Conservation (phyloP, 2,329 filamentous ascomycete species). For the Plenodomus tracheiphilus region DNA sequence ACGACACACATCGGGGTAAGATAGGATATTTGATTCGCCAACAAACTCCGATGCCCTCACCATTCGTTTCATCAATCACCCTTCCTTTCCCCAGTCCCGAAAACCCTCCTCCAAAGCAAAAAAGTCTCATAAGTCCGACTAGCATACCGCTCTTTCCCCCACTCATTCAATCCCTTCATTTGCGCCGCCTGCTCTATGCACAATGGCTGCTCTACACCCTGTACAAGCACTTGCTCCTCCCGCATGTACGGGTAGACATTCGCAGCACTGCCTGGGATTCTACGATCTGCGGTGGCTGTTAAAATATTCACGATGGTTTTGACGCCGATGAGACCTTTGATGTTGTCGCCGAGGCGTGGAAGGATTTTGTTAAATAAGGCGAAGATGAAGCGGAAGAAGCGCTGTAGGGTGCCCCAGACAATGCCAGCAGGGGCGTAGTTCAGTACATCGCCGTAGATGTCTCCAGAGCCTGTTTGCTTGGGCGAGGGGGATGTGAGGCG, state of each 20-base stretch:
- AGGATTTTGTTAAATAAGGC: constrained; percentile 22
- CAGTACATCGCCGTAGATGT: constrained; percentile 37
- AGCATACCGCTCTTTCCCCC: constrained; percentile 29
- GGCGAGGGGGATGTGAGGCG: constrained; percentile 14
- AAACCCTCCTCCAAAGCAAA: constrained; percentile 31
- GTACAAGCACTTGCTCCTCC: constrained; percentile 13
- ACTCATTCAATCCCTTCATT: constrained; percentile 22
- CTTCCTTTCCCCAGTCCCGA: constrained; percentile 17
- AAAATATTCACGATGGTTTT: constrained; percentile 34
- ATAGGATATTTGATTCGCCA: too few relatives aligned
- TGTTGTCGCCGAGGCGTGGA: constrained; percentile 33
- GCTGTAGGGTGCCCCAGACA: constrained; percentile 18
- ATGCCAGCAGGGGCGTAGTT: constrained; percentile 34
- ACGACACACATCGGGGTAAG: too few relatives aligned
- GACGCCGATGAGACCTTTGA: constrained; percentile 31
- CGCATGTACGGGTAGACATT: constrained; percentile 30
- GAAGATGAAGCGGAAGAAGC: constrained; percentile 12
- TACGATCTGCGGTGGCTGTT: constrained; percentile 35
- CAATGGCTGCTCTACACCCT: constrained; percentile 8
- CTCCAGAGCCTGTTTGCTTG: constrained; percentile 32
- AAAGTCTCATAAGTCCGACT: constrained; percentile 35
- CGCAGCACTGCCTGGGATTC: constrained; percentile 32
- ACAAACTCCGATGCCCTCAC: too few relatives aligned
- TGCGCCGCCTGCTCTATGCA: constrained; percentile 19
- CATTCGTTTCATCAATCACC: too few relatives aligned